A percentile compares a stretch with the other conserved stretches of the same genome.
Evolutionary conservation across 352 stramenopile genomes (phyloP).

Genomic region (Globisporangium nunn): DNA sequence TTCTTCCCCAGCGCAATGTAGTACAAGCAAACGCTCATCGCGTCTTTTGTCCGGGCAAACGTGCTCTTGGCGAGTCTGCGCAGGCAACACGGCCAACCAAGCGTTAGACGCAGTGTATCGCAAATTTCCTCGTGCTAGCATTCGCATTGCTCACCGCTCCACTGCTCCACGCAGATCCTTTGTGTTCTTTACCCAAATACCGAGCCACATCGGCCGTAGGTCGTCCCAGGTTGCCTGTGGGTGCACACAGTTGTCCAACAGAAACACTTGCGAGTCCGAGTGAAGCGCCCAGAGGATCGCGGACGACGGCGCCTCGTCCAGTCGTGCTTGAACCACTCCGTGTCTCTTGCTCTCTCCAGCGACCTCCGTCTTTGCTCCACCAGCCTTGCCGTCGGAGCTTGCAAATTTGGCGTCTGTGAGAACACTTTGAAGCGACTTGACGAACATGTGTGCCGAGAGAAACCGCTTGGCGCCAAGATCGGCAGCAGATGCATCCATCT

Average conservation of each 20-base stretch:
- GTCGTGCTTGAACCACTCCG: slow-evolving; percentile 8
- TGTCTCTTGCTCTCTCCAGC: slow-evolving; percentile 11
- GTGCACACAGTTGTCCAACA: slow-evolving; percentile 61
- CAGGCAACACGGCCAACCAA: neutral
- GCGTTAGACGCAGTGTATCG: neutral
- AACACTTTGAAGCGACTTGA: slow-evolving; percentile 43
- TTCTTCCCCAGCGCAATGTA: slow-evolving; percentile 79
- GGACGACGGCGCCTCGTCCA: slow-evolving; percentile 61
- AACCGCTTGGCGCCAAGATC: slow-evolving; percentile 74
- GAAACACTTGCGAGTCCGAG: slow-evolving; percentile 72
- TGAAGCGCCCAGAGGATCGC: slow-evolving; percentile 76
- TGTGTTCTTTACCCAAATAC: slow-evolving; percentile 75
- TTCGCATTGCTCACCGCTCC: slow-evolving; percentile 29
- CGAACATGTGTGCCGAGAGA: slow-evolving; percentile 65
- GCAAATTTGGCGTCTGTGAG: slow-evolving; percentile 16
- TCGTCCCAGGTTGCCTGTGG: slow-evolving; percentile 56
- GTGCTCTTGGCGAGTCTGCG: slow-evolving; percentile 58
- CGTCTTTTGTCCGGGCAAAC: slow-evolving; percentile 59
- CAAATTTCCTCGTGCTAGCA: neutral
- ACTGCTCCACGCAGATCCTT: slow-evolving; percentile 59
- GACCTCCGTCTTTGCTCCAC: slow-evolving; percentile 9
- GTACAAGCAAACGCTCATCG: slow-evolving; percentile 65
- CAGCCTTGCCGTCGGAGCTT: slow-evolving; percentile 13
- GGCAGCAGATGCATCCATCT: slow-evolving; percentile 66
- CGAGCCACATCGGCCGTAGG: slow-evolving; percentile 62